Base-by-base conservation (phyloP, 805 yeast genomes). In the Teunomyces pallodes region DNA sequence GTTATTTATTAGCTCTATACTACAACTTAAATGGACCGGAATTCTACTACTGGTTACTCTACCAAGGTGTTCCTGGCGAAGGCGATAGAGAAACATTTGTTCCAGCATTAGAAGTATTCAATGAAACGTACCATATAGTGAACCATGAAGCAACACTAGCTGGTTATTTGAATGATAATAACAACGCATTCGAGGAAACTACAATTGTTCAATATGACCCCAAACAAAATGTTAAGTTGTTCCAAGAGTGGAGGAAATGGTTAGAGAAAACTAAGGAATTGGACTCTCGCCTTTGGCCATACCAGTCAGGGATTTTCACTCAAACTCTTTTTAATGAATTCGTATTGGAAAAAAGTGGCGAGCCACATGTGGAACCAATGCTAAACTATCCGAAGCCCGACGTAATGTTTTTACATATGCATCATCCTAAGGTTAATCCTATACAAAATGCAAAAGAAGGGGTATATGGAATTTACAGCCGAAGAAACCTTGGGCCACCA, bases 21-120 rank as follows among this genome's bases (percentile, higher is more conserved):
- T 70, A 70, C 53, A 71, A 69, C 49, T 45, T 65, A 13, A 56
- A 64, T 49, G 71, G 72, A 1, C 59, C 62, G 1, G 45, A 49
- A 1, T 56, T 54, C 52, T 69, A 61, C 54, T 67, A 66, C 46
- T 52, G 52, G 9, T 55, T 71, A 35, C 46, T 71, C 2, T 70
- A 63, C 52, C 76, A 69, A 53, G 74, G 74, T 9, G 60, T 61
- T 2, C 61, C 58, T 14, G 72, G 71, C 0, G 49, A 45, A 4
- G 73, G 72, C 7, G 75, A 71, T 48, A 55, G 70, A 24, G 76
- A 71, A 42, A 68, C 74, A 3, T 64, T 64, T 49, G 62, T 64
- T 13, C 73, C 74, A 3, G 74, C 75, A 4, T 66, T 74, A 42
- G 65, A 62, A 45, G 66, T 63, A 12, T 61, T 70, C 56, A 52